Base-by-base conservation (phyloP, 768 basidiomycete genomes). In the Filobasidium wieringae region DNA sequence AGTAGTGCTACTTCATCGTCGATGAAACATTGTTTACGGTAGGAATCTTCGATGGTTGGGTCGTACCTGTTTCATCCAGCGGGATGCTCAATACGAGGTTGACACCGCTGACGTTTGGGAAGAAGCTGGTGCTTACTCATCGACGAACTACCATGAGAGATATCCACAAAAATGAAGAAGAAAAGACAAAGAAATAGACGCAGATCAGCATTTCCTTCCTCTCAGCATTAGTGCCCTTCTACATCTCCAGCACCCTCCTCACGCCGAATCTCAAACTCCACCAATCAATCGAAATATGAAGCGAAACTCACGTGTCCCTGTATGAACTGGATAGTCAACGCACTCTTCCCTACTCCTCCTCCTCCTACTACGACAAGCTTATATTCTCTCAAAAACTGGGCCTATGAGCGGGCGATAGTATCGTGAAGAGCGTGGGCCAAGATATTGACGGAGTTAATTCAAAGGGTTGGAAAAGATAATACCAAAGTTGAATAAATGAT, bases 351-450 rank as follows among this genome's bases (percentile, higher is more conserved):
- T 58, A 83, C 82, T 73, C 81, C 92, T 81, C 92, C 93, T 71
- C 93, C 93, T 50, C 93, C 93, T 61, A 96, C 93, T 63, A 97
- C 93, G 63, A 97, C 93, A 59, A 96, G 84, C 79, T 96, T 96
- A 78, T 97, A 97, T 74, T 97, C 93, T 68, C 92, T 80, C 75
- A 97, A 77, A 79, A 76, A 76, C 53, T 75, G 74, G 31, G 73
- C 74, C 73, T 76, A 51, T 54, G 4, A n/a, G n/a, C n/a, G n/a
- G n/a, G n/a, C n/a, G n/a, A n/a, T n/a, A n/a, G n/a, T n/a, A n/a
- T n/a, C n/a, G n/a, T n/a, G n/a, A n/a, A n/a, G n/a, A n/a, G n/a
- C n/a, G n/a, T n/a, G n/a, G n/a, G n/a, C n/a, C n/a, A n/a, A n/a
- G n/a, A n/a, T n/a, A n/a, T n/a, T n/a, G n/a, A n/a, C n/a, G n/a